Base-by-base conservation (phyloP, 2,329 filamentous ascomycete genomes). In the Aschersonia sp. region DNA sequence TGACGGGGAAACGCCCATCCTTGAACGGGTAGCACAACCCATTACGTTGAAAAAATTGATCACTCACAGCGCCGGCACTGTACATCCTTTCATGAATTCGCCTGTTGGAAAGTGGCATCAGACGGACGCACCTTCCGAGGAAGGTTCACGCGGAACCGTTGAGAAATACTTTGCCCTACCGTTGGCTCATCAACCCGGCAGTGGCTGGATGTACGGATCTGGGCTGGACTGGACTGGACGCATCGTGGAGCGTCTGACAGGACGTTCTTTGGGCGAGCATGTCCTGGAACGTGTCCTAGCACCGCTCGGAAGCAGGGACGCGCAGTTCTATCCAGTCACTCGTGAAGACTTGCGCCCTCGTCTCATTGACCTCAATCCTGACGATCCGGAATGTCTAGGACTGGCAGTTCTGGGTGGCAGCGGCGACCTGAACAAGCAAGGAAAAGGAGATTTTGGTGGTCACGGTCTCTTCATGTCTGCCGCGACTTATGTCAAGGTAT, bases 181-280 rank as follows among this genome's bases (percentile, higher is more conserved):
- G 35, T 45, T 50, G 4, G 1, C 28, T 28, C 43, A 47, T 29
- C 45, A 79, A 48, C 76, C 75, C 0, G 75, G 74, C 0, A 57
- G 60, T 0, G 58, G 62, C 3, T 79, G 74, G 74, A 61, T 64
- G 51, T 78, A 78, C 51, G 67, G 72, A 0, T 53, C 65, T 1
- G 64, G 67, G 1, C 55, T 72, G 1, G 75, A 79, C 59, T 78
- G 73, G 74, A 70, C 68, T 0, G 74, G 75, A 3, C 62, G 66
- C 0, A 59, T 77, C 1, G 62, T 78, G 1, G 74, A 77, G 53
- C 60, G 65, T 0, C 54, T 72, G 0, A 72, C 71, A 0, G 66
- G 66, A 0, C 47, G 54, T 6, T 65, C 62, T 0, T 58, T 78
- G 3, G 62, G 69, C 3, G 63, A 69, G 2, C 66, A 64, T 45